Conservation (phyloP, 2,329 filamentous ascomycete genomes). For the Dothideomycetidae sp. region DNA sequence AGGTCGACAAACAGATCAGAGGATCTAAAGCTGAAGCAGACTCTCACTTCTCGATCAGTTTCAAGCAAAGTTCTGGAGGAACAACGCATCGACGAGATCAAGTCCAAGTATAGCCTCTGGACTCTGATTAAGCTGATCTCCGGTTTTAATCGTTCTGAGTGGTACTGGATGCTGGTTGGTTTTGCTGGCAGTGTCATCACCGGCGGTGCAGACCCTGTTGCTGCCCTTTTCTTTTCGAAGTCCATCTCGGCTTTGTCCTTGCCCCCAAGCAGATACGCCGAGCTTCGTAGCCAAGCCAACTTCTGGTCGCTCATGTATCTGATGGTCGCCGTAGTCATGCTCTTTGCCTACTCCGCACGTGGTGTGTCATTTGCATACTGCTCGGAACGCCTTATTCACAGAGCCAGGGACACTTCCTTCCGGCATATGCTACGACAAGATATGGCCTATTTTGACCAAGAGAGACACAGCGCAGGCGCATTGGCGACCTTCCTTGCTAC, state of each 20-base stretch:
- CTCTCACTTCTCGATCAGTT: slow-evolving; percentile 38
- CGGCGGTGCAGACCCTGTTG: slow-evolving; percentile 64
- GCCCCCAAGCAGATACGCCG: slow-evolving; percentile 35
- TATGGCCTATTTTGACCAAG: slow-evolving; percentile 77
- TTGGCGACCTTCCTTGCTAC: slow-evolving; percentile 80
- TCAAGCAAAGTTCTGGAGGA: slow-evolving; percentile 58
- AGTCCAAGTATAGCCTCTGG: slow-evolving; percentile 52
- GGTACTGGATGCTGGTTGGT: slow-evolving; percentile 56
- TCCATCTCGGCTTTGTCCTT: slow-evolving; percentile 59
- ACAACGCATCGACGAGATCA: slow-evolving; percentile 29
- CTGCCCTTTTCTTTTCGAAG: slow-evolving; percentile 78
- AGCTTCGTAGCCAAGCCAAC: slow-evolving; percentile 55
- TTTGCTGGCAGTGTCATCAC: slow-evolving; percentile 61
- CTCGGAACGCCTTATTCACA: slow-evolving; percentile 73
- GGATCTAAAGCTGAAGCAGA: slow-evolving; percentile 46
- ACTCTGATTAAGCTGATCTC: slow-evolving; percentile 65
- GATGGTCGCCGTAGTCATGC: slow-evolving; percentile 62
- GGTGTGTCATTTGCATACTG: slow-evolving; percentile 68
- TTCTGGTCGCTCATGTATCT: slow-evolving; percentile 87
- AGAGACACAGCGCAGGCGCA: slow-evolving; percentile 78
- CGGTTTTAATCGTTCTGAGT: slow-evolving; percentile 64
- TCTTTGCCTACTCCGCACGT: slow-evolving; percentile 53
- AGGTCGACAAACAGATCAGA: slow-evolving; percentile 37
- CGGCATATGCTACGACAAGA: slow-evolving; percentile 82
- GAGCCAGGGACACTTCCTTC: slow-evolving; percentile 71